Conservation (phyloP, 2,329 filamentous ascomycete species). For the Juglanconis oblonga region DNA sequence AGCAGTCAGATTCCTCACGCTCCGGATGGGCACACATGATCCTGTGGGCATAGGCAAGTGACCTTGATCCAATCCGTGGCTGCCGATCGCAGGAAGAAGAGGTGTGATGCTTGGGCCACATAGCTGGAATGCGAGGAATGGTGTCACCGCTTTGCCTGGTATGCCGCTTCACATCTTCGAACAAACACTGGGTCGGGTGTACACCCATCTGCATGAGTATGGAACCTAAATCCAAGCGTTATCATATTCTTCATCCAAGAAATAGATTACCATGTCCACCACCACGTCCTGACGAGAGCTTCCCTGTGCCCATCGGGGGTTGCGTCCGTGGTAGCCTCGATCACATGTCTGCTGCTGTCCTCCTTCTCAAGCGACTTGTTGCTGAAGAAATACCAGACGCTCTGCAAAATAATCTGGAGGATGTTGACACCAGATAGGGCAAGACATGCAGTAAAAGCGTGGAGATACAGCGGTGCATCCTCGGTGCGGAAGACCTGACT, state of each 20-base stretch:
- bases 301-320: constrained; percentile 20
- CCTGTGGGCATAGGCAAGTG: no score
- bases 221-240: no score
- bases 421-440: constrained; percentile 21
- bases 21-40: no score
- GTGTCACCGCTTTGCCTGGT: no score
- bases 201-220: no score
- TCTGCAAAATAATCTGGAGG: constrained; percentile 20
- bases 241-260: neutral
- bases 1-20: no score
- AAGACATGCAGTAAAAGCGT: constrained; percentile 24
- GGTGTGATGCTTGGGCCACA: no score
- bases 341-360: constrained; percentile 15
- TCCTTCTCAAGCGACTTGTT: constrained; percentile 21
- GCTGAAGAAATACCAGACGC: constrained; percentile 23
- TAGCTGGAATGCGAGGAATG: no score
- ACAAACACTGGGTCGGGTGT: no score
- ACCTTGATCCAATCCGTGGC: no score
- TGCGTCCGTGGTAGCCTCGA: constrained; percentile 15
- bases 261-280: constrained; percentile 24
- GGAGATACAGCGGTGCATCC: constrained; percentile 45
- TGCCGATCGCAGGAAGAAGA: no score
- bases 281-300: constrained; percentile 23
- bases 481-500: constrained; percentile 56
- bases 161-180: no score